Conservation (phyloP, 495 filamentous ascomycete species). For the Podospora pseudoanserina region DNA sequence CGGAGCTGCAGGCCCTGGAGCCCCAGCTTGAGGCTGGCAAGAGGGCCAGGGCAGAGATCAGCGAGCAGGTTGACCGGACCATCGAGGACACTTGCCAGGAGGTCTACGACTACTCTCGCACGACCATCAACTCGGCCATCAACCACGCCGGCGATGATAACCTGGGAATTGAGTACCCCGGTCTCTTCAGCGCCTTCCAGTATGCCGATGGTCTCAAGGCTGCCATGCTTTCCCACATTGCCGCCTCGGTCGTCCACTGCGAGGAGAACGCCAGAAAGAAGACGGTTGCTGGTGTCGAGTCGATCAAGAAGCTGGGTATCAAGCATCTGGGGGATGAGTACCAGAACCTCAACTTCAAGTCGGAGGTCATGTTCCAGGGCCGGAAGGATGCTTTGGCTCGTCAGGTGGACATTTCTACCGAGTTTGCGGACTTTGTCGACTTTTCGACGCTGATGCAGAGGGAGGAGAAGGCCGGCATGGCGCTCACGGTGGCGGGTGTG, state of each 20-base stretch:
- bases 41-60: conserved; percentile 76
- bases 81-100: conserved; percentile 82
- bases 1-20: conserved; percentile 76
- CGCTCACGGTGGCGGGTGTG: conserved; percentile 85
- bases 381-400: conserved; percentile 74
- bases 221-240: conserved; percentile 86
- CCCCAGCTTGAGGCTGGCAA: conserved; percentile 80
- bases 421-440: conserved; percentile 92
- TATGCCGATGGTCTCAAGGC: conserved; percentile 91
- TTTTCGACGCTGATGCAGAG: conserved; percentile 73
- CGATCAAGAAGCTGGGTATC: conserved; percentile 82
- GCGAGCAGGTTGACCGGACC: conserved; percentile 71
- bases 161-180: conserved; percentile 80
- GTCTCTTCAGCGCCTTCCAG: conserved; percentile 77
- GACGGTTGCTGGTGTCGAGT: conserved; percentile 77
- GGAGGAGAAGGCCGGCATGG: conserved; percentile 93
- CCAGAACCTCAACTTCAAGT: conserved; percentile 75
- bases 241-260: conserved; percentile 68
- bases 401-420: conserved; percentile 81
- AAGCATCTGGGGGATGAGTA: conserved; percentile 86
- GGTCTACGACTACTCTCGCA: conserved; percentile 77
- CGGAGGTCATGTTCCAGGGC: conserved; percentile 87
- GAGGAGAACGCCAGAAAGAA: conserved; percentile 79
- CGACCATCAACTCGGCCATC: conserved; percentile 67
- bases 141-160: conserved; percentile 68